A percentile compares a stretch with the other conserved stretches of the same genome.
phyloP scores from a whole-genome alignment of 352 stramenopile species.

The Hyphochytrium catenoides region DNA sequence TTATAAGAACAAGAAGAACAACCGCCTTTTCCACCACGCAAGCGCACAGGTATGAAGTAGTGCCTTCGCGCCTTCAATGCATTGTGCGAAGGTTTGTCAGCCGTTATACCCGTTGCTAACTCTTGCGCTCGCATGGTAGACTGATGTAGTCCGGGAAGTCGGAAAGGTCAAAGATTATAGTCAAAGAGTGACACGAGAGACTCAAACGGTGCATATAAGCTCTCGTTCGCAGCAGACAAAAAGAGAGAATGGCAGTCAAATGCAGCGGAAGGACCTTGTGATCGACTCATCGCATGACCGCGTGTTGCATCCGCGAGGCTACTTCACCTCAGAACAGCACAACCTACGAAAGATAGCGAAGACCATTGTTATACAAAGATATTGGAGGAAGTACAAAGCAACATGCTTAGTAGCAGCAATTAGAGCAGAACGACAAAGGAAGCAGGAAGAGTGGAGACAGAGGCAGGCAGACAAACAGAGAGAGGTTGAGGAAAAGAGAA shows the following conservation, averaged over 20 bases:
- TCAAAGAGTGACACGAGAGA: constrained; percentile 48
- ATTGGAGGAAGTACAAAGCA: constrained; percentile 55
- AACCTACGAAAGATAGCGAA: constrained; percentile 41
- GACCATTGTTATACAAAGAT: constrained; percentile 52
- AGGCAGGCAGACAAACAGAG: constrained; percentile 6
- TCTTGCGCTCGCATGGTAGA: not conserved
- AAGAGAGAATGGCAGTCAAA: constrained; percentile 71
- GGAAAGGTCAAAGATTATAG: not conserved
- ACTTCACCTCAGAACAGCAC: constrained; percentile 70
- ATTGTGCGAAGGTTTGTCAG: not conserved
- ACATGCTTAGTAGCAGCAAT: constrained; percentile 15
- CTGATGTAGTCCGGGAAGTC: not conserved
- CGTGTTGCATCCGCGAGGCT: constrained; percentile 27
- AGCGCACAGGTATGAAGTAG: constrained; percentile 27
- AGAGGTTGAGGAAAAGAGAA: not conserved
- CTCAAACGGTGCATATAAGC: constrained; percentile 52
- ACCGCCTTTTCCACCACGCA: constrained; percentile 69
- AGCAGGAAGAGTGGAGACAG: constrained; percentile 5
- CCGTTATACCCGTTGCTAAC: constrained; percentile 6
- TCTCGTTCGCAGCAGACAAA: constrained; percentile 52
- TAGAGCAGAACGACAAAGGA: not conserved
- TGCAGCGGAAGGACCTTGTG: constrained; percentile 39
- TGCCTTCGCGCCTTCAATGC: not conserved
- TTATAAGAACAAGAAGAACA: constrained; percentile 57
- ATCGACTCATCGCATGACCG: constrained; percentile 39